phyloP scores from a whole-genome alignment of 164 flowering plant genomes.

The Chimonanthus praecox region DNA sequence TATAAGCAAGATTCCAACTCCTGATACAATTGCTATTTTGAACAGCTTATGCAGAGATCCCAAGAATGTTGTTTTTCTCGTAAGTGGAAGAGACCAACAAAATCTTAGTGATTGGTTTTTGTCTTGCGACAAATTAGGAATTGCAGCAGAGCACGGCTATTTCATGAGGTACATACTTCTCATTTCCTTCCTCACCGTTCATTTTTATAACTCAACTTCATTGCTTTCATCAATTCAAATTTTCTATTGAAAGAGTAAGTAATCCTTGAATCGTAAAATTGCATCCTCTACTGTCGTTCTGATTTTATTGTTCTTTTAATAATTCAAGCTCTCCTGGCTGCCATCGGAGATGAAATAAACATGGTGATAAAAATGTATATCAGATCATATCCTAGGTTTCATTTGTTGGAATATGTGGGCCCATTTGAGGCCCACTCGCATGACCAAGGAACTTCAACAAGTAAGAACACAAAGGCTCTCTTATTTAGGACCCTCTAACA shows the following conservation, averaged over 20 bases:
- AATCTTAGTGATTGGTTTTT: slow-evolving; percentile 49
- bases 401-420: too few relatives aligned
- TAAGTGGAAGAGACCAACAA: slow-evolving; percentile 43
- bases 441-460: too few relatives aligned
- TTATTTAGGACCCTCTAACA: too few relatives aligned
- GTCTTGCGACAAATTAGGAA: slow-evolving; percentile 42
- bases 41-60: slow-evolving; percentile 46
- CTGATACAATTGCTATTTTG: slow-evolving; percentile 36
- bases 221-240: not conserved
- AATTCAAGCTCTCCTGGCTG: not conserved
- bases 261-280: not conserved
- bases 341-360: not conserved
- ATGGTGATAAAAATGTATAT: not conserved
- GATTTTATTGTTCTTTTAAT: not conserved
- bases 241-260: not conserved
- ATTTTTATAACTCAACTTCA: not conserved
- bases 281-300: not conserved
- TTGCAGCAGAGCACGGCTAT: slow-evolving; percentile 66
- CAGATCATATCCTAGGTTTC: not conserved
- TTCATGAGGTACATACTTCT: slow-evolving; percentile 34
- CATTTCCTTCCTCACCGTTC: not conserved
- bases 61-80: slow-evolving; percentile 51
- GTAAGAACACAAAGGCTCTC: too few relatives aligned
- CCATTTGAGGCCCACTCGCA: too few relatives aligned
- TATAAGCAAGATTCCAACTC: slow-evolving; percentile 27